phyloP scores from a whole-genome alignment of 305 asterid genomes.

The Fraxinus paxiana region DNA sequence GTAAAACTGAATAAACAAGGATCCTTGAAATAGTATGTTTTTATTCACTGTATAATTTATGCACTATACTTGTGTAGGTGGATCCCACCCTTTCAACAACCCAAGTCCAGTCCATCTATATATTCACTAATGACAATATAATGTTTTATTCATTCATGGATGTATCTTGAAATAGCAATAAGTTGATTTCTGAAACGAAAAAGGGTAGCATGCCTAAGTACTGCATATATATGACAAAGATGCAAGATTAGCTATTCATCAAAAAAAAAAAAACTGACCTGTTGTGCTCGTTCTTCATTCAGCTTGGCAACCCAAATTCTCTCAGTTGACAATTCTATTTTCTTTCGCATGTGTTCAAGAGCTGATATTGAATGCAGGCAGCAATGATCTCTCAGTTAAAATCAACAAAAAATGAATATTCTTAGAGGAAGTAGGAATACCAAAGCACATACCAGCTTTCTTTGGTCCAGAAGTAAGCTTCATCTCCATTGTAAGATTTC shows the following conservation, averaged over 20 bases:
- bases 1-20: neutral
- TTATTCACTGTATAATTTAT: neutral
- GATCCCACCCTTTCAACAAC: neutral
- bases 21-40: neutral
- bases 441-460: slow-evolving; percentile 67
- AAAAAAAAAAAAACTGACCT: slow-evolving; percentile 34
- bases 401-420: slow-evolving; percentile 13
- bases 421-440: slow-evolving; percentile 4
- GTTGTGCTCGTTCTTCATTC: slow-evolving; percentile 75
- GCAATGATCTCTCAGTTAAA: slow-evolving; percentile 12
- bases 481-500: slow-evolving; percentile 78
- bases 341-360: slow-evolving; percentile 90
- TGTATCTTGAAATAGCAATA: neutral
- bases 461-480: slow-evolving; percentile 94
- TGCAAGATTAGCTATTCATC: neutral
- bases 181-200: neutral
- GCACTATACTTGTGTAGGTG: neutral
- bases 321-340: slow-evolving; percentile 81
- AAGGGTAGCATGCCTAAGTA: neutral
- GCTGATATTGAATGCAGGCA: slow-evolving; percentile 39
- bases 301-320: slow-evolving; percentile 61
- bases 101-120: neutral
- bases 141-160: neutral
- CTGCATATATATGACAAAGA: slow-evolving; percentile 12
- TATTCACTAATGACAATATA: neutral